Evolutionary conservation across 1,139 yeast species (phyloP), one percentile per base, ranked within the genome.

Genomic region (Sugiyamaella xylanicola): DNA sequence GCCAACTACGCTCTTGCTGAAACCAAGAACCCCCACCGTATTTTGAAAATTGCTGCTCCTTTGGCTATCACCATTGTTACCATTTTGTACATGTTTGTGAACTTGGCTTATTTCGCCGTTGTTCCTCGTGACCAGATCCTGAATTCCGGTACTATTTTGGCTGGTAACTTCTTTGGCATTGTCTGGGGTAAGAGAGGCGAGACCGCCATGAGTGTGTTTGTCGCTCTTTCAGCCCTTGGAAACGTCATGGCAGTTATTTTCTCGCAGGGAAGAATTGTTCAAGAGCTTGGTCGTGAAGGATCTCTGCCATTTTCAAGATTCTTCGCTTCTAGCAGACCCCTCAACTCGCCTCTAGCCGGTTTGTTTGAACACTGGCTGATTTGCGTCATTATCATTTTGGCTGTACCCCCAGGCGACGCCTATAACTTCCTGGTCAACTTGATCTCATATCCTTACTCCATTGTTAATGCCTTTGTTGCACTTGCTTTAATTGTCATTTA

Each of bases 1-100:
- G 93, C 87, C 58, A 87, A 87, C 72, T 87, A 87, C 67, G 95
- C 95, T 11, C 76, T 87, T 57, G 88, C 91, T 63, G 96, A 87
- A 72, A 84, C 85, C 54, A 85, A 82, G 70, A 63, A 87, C 64
- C 95, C 95, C 0, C 81, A 83, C 55, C 79, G 81, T 59, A 85
- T 87, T 16, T 76, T 87, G 58, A 85, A 81, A 49, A 73, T 83
- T 46, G 88, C 92, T 0, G 93, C 92, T 13, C 95, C 95, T 8
- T 66, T 78, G 21, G 88, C 93, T 0, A 80, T 87, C 46, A 65
- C 82, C 4, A 68, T 78, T 25, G 81, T 88, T 16, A 79, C 89
- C 1, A 68, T 82, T 29, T 75, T 87, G 44, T 87, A 87, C 70
- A 80, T 87, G 65, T 74, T 87, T 60, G 90, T 85, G 48, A 83